A percentile compares a stretch with the other conserved stretches of the same genome.
These are phyloP conservation scores for Papiliotrema flavescens DNA, from an alignment of 1,284 basidiomycete species.

Conservation along the genomic window DNA sequence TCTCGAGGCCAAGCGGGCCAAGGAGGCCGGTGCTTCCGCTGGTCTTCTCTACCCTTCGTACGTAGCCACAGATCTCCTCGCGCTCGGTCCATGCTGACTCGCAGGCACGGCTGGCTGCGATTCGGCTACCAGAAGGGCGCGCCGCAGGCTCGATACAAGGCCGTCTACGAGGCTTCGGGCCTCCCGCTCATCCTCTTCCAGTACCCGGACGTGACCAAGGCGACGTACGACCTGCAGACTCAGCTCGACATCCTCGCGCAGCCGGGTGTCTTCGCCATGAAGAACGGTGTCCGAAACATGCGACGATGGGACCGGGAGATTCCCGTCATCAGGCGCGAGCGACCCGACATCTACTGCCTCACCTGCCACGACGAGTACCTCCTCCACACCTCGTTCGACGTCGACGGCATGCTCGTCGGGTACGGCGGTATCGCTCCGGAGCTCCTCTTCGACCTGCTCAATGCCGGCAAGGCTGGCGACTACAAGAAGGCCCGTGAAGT, in stretches of 20 bases:
- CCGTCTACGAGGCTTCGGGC: constrained; percentile 12
- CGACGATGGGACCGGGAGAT: constrained; percentile 11
- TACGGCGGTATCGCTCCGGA: constrained; percentile 19
- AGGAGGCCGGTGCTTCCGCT: constrained; percentile 15
- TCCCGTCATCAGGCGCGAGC: constrained; percentile 10
- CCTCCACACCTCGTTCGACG: constrained; percentile 17
- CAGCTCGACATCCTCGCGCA: constrained; percentile 16
- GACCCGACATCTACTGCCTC: constrained; percentile 8
- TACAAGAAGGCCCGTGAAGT: constrained; percentile 10
- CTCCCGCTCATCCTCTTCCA: constrained; percentile 22
- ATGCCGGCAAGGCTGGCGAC: constrained; percentile 12
- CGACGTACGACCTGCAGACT: constrained; percentile 15
- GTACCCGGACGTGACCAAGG: constrained; percentile 15
- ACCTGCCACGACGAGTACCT: constrained; percentile 18
- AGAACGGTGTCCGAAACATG: constrained; percentile 17
- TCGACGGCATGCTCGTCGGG: constrained; percentile 17
- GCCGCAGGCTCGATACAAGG: constrained; percentile 14
- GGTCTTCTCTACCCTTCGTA: constrained; percentile 15
- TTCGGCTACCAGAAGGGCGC: constrained; percentile 19
- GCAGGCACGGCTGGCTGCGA: constrained; percentile 14
- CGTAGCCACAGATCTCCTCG: not conserved
- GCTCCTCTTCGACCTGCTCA: constrained; percentile 10
- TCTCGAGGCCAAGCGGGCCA: constrained; percentile 16
- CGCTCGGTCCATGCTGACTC: not conserved
- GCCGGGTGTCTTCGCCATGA: constrained; percentile 19